phyloP scores from a whole-genome alignment of 345 rosid species.

The Hirschfeldia incana region DNA sequence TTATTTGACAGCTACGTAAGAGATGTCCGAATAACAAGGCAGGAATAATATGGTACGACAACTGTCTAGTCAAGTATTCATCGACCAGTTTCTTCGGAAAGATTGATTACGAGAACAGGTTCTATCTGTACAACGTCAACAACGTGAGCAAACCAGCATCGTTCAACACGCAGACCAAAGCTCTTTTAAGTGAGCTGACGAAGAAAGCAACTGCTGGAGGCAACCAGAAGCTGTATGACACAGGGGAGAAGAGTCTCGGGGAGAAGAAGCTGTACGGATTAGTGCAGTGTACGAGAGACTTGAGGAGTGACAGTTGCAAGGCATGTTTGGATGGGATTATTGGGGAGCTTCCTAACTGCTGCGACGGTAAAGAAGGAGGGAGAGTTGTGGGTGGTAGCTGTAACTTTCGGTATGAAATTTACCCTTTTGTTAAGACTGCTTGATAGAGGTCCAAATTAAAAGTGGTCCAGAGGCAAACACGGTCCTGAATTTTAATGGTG shows the following conservation, averaged over 20 bases:
- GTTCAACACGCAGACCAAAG: constrained; percentile 51
- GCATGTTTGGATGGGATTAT: constrained; percentile 52
- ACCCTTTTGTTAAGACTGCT: constrained; percentile 47
- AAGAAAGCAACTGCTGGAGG: constrained; percentile 27
- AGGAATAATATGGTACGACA: constrained; percentile 56
- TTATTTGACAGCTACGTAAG: constrained; percentile 24
- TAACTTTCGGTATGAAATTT: constrained; percentile 64
- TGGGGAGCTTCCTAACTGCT: constrained; percentile 54
- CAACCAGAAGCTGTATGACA: constrained; percentile 45
- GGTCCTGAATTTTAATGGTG: not conserved
- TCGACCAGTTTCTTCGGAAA: constrained; percentile 50
- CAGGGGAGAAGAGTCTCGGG: constrained; percentile 43
- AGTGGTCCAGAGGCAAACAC: not conserved
- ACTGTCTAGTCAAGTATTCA: constrained; percentile 67
- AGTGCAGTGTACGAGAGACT: constrained; percentile 66
- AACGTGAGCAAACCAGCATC: constrained; percentile 43
- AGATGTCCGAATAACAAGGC: constrained; percentile 54
- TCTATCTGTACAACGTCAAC: constrained; percentile 42
- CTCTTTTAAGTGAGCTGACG: constrained; percentile 42
- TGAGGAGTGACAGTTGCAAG: constrained; percentile 47
- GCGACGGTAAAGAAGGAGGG: constrained; percentile 70
- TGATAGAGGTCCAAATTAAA: constrained; percentile 14
- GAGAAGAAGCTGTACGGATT: constrained; percentile 51
- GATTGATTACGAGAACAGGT: constrained; percentile 45
- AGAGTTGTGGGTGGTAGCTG: constrained; percentile 61